Evolutionary conservation across 179 eudicot species (phyloP), one percentile per base, ranked within the genome.

Genomic region (Drosera spatulata): DNA sequence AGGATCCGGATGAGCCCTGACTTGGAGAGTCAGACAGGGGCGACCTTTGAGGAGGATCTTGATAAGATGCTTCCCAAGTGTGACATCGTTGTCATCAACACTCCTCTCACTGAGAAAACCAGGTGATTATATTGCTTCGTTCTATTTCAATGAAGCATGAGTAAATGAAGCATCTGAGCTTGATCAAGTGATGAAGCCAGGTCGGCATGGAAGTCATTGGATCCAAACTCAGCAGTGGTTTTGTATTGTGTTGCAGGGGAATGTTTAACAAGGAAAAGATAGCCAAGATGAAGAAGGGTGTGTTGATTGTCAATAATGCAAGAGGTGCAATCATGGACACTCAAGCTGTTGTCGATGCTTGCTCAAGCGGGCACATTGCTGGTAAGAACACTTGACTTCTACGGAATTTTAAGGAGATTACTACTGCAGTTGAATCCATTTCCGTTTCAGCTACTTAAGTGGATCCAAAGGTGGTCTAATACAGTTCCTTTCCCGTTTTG

Each of bases 321-420:
- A 74, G 99, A 67, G 99, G 99, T 60, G 99, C 99, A 45, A 80
- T 89, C 65, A 93, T 93, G 99, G 96, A 93, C 64, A 84, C 93
- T 14, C 95, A 89, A 74, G 99, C 96, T 58, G 93, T 93, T 60
- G 96, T 68, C 70, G 99, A 93, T 78, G 99, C 82, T 55, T 84
- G 96, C 70, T 63, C 78, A 37, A 93, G 84, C 65, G 99, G 99
- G 47, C 96, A 93, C 50, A 82, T 89, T 65, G 99, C 69, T 74
- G 99, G 99, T 83, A 67, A 67, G 9, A 50, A 13, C 22, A 61
- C 14, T 56, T 5, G 8, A 3, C 59, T 51, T 15, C 13, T 51
- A 5, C 33, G 33, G 33, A 1, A 22, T 22, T 22, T 22, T 22
- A 22, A 22, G 33, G 33, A 22, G 33, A 22, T 22, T 22, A 22